Evolutionary conservation across 2,329 filamentous ascomycete genomes (phyloP), one percentile per base, ranked within the genome.

Genomic region (Colletotrichum viniferum): DNA sequence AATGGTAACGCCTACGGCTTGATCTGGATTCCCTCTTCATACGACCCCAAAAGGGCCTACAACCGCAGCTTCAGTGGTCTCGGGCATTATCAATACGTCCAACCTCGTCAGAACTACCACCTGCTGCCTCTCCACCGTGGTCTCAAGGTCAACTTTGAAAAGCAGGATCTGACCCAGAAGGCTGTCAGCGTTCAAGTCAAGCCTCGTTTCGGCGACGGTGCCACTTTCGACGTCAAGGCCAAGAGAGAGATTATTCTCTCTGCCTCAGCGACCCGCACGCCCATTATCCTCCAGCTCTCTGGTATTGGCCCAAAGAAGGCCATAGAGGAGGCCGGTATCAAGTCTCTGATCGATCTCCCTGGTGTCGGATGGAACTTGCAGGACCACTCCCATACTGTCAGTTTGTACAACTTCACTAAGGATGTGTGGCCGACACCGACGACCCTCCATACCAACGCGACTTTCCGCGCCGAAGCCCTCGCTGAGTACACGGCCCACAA

Each of bases 351-450:
- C 18, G 18, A 63, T n/a, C 61, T 63, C 0, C 74, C 76, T 63
- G 61, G 61, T 56, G 77, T 79, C 8, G 71, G 71, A 13, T 34
- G 21, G 64, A 85, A 85, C 73, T 81, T 85, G 43, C 83, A 85
- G 74, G 84, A 85, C 66, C 84, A 85, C 65, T 80, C 81, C 5
- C 78, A 75, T 18, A 58, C 55, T 58, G 4, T 58, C 55, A 58
- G 55, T 58, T 5, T 28, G 69, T 69, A 24, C 73, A 74, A 9
- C 73, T 74, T 76, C 60, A 26, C 55, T 0, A 58, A 58, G 55
- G 55, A 58, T 58, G 55, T 58, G 24, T 58, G 55, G 55, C 55
- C 55, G 24, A 58, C 55, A 24, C 55, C 55, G 7, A 58, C 16
- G 2, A 58, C 24, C 4, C 28, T 58, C 13, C 24, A 58, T 28